Evolutionary conservation across 345 rosid species (phyloP).

Genomic region (Salix caprea): DNA sequence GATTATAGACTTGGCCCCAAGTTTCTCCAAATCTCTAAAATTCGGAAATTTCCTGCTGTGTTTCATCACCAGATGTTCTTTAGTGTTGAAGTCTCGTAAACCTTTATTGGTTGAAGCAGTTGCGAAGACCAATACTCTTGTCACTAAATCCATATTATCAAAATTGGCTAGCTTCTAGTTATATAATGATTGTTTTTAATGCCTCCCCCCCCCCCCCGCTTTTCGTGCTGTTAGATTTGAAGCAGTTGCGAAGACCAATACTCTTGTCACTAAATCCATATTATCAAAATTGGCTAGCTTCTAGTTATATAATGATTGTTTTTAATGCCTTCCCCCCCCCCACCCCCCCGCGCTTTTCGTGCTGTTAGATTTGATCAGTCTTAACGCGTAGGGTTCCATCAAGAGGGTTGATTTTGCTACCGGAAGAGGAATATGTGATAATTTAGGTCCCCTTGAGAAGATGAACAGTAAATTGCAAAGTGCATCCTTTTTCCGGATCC

Average conservation of each 20-base stretch:
- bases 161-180: slow-evolving; percentile 53
- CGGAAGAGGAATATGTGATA: background rate
- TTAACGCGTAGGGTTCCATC: background rate
- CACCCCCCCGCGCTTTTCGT: no score
- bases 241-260: slow-evolving; percentile 56
- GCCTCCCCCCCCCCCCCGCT: no score
- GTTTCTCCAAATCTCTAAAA: slow-evolving; percentile 51
- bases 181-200: background rate
- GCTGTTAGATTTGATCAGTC: background rate
- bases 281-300: slow-evolving; percentile 50
- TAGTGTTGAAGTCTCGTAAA: slow-evolving; percentile 46
- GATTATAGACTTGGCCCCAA: slow-evolving; percentile 34
- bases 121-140: slow-evolving; percentile 53
- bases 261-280: slow-evolving; percentile 60
- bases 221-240: background rate
- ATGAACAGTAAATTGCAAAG: background rate
- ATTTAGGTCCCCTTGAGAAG: background rate
- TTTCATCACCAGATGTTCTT: slow-evolving; percentile 47
- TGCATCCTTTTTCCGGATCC: background rate
- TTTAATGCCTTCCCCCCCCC: no score
- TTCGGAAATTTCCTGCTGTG: slow-evolving; percentile 69
- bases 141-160: slow-evolving; percentile 57
- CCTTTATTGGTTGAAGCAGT: slow-evolving; percentile 46
- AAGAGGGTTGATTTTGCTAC: no score
- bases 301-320: slow-evolving; percentile 23